Base-by-base conservation (phyloP, 169 alveolate species). In the Plasmodium cynomolgi region DNA sequence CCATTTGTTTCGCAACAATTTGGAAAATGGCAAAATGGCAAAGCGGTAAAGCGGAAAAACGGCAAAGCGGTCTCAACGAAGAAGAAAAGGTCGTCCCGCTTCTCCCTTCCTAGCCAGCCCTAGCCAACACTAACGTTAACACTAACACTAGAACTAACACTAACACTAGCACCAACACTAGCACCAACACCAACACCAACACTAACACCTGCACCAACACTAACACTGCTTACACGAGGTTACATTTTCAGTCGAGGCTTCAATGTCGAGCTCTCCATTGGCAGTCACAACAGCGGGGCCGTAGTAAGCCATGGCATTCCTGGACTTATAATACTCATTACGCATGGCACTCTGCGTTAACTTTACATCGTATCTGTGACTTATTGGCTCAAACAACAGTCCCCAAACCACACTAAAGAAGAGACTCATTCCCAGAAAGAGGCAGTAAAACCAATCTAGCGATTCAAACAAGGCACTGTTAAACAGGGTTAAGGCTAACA, bases 221-320 rank as follows among this genome's bases (percentile, higher is more conserved):
- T 50, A 85, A 26, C 84, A 85, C 44, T 85, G 47, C 37, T 85
- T 85, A 9, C 93, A 85, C 2, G 93, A 31, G 0, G 93, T 34
- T 23, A 77, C 71, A 50, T 85, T 74, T 23, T 90, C 94, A 26
- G 94, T 47, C n/a, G 94, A 90, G 9, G 94, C 94, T 41, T 90
- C 94, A 54, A 97, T 95, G 81, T 97, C 98, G n/a, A 97, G 95
- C 50, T 97, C 98, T 2, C 98, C 98, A 68, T 97, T 96, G n/a
- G 97, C 98, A 37, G 97, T 98, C 33, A 98, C 97, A 11, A 98
- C 98, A 17, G 99, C 98, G 2, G 99, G 99, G 6, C 99, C 99
- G 84, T 97, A 98, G 95, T 98, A 98, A 20, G 99, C 99, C 98
- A 98, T 97, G 37, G 99, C 99, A 84, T 98, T 98, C 80, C 98